Evolutionary conservation across 768 basidiomycete genomes (phyloP), one percentile per base, ranked within the genome.

Genomic region (Suillus americanus): DNA sequence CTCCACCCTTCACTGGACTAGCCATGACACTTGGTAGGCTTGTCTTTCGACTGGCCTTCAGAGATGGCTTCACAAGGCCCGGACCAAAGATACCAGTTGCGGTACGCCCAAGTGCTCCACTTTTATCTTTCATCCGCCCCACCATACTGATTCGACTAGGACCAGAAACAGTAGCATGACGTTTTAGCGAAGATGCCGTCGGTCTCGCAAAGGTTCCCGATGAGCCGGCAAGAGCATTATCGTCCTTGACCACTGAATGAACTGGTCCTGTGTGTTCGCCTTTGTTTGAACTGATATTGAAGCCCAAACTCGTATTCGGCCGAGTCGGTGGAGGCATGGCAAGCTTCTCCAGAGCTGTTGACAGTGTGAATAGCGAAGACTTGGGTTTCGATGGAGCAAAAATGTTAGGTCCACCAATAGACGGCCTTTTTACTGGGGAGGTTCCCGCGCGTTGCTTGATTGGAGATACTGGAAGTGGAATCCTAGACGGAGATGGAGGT

Each of bases 291-390:
- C 13, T 13, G 2, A 61, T 25, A 20, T 66, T 72, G 72, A 91
- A 90, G 38, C 89, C 91, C 78, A 91, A 75, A 63, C 86, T 90
- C 3, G 89, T 89, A 62, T 83, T 89, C 1, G 91, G 89, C 48
- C 89, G 74, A 28, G 80, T 81, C 3, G 89, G 90, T 2, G 87
- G 82, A 0, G 87, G 89, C 73, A 85, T 83, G 33, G 82, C 80
- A n/a, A 92, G 79, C 70, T 87, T 89, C 71, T 91, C 87, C 33
- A 93, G 76, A 3, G 91, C 91, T 66, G 81, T 82, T 10, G 88
- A 85, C 16, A 92, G 78, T 6, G 83, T 89, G 5, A 86, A 85
- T n/a, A 92, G 74, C 0, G 88, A 84, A 5, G 85, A 69, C 13
- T 70, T 68, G 0, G 61, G 61, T 40, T 68, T 57, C 6, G 61